Evolutionary conservation across 305 asterid species (phyloP), one percentile per base, ranked within the genome.

Genomic region (Plantago coronopus): DNA sequence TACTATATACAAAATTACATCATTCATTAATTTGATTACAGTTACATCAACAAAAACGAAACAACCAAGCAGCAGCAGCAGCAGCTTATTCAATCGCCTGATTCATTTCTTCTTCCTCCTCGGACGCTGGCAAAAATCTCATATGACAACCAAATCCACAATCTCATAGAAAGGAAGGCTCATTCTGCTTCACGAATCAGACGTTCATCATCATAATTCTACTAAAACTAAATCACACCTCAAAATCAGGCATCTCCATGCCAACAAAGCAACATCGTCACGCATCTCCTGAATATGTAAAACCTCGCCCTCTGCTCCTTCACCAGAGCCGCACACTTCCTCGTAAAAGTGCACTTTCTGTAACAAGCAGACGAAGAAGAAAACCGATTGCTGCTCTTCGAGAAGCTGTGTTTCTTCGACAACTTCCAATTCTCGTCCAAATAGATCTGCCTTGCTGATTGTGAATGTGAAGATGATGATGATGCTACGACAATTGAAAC

Each of bases 251-350:
- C 87, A 15, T 34, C 9, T 0, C 87, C 95, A 55, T 91, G 83
- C 97, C 97, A 90, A 72, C 97, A 90, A 48, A 87, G 67, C 29
- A 90, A 87, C 95, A 90, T 87, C 11, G 87, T 80, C 7, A 90
- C 96, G 45, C 97, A 90, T 55, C 97, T 82, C 62, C 97, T 79
- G 88, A 90, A 74, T 78, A 85, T 90, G 70, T 90, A 90, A 34
- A 90, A 90, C 67, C 87, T 80, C 23, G 96, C 95, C 61, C 95
- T 80, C 17, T 87, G 97, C 50, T 90, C 89, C 53, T 90, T 90
- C 0, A 90, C 95, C 3, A 90, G 69, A 20, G 83, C 73, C 1
- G 90, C 90, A 64, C 97, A 90, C 65, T 90, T 90, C 65, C 97
- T 74, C 2, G 95, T 80, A 75, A 87, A 87, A 22, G 91, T 74